These are phyloP conservation scores for Pelargonium australe DNA, from an alignment of 441 rosid species.

Conservation along the genomic window DNA sequence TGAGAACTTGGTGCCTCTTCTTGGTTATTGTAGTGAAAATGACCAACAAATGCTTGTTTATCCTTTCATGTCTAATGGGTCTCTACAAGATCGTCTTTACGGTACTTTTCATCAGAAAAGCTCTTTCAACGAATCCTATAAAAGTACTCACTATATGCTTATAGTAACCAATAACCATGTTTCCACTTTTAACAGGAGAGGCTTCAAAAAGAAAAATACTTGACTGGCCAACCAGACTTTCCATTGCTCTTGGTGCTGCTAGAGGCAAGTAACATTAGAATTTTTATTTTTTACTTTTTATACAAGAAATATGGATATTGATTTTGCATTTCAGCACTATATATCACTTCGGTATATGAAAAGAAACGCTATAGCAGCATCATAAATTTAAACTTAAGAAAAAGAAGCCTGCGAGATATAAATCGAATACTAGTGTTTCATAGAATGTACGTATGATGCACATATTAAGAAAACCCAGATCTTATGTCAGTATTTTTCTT, in stretches of 20 bases:
- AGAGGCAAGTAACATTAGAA: slow-evolving; percentile 39
- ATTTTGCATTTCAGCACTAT: neutral
- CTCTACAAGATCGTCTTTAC: slow-evolving; percentile 69
- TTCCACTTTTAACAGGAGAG: slow-evolving; percentile 40
- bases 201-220: slow-evolving; percentile 57
- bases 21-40: slow-evolving; percentile 60
- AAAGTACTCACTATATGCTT: slow-evolving; percentile 9
- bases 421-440: neutral
- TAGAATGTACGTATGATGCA: no score
- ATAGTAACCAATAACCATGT: neutral
- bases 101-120: slow-evolving; percentile 33
- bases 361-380: neutral
- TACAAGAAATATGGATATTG: neutral
- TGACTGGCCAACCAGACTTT: slow-evolving; percentile 78
- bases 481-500: slow-evolving; percentile 14
- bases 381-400: neutral
- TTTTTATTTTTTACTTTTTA: no score
- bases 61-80: slow-evolving; percentile 77
- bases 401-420: no score
- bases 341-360: neutral
- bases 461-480: neutral
- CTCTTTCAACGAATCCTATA: neutral
- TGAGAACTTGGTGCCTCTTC: slow-evolving; percentile 65
- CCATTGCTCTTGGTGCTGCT: slow-evolving; percentile 69
- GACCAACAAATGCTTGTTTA: slow-evolving; percentile 74